Conservation (phyloP, 306 rosid genomes). For the Vigna mungo region DNA sequence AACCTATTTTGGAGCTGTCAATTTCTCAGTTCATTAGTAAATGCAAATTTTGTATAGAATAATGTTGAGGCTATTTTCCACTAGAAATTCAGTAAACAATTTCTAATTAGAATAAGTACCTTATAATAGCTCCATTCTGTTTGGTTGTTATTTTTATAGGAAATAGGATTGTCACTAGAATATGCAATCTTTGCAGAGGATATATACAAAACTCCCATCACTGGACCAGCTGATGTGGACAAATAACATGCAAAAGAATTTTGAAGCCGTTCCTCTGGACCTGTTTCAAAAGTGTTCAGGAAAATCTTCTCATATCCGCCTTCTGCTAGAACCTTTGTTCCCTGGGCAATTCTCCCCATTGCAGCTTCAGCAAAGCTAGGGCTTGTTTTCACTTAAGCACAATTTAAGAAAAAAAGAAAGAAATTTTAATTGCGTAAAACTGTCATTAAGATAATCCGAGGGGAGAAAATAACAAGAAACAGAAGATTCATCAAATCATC, state of each 20-base stretch:
- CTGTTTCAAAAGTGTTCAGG: conserved; percentile 72
- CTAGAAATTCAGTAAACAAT: not conserved
- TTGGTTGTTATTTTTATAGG: conserved; percentile 58
- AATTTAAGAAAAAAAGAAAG: conserved; percentile 17
- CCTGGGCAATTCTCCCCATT: conserved; percentile 95
- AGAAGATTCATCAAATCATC: not conserved
- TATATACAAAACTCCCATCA: conserved; percentile 65
- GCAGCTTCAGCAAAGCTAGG: conserved; percentile 96
- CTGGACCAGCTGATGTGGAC: conserved; percentile 89
- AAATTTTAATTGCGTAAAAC: conserved; percentile 32
- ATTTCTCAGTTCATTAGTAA: not conserved
- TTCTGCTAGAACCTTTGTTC: conserved; percentile 93
- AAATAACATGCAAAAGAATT: conserved; percentile 88
- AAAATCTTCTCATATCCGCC: conserved; percentile 92
- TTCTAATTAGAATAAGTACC: conserved; percentile 53
- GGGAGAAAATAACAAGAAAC: not conserved
- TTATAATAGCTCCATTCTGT: conserved; percentile 98
- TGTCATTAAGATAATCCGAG: not conserved
- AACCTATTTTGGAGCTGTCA: not conserved
- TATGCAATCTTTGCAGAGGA: conserved; percentile 86
- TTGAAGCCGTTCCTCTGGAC: conserved; percentile 78
- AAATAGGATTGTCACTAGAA: conserved; percentile 88
- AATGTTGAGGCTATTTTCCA: not conserved
- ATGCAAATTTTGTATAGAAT: not conserved
- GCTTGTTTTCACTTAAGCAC: conserved; percentile 75